Evolutionary conservation across 2,329 filamentous ascomycete species (phyloP).

Genomic region (Xylariaceae sp.): DNA sequence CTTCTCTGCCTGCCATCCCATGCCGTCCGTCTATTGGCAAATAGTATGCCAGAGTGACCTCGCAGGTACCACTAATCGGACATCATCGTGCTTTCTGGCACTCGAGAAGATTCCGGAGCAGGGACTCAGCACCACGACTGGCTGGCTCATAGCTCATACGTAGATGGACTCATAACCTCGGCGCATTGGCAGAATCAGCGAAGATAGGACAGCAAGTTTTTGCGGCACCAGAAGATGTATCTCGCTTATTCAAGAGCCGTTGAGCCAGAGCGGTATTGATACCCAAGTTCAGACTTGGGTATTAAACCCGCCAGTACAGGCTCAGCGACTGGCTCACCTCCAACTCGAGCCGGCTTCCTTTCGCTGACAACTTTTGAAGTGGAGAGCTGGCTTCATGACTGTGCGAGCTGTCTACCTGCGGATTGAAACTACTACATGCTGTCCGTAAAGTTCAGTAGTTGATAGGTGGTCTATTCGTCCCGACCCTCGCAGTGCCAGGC

Average conservation of each 20-base stretch:
- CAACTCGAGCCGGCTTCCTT: background rate
- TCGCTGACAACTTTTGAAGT: conserved; percentile 10
- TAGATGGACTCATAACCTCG: no score
- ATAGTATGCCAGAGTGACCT: conserved; percentile 11
- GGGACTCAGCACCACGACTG: no score
- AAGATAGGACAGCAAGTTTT: background rate
- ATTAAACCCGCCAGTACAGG: conserved; percentile 17
- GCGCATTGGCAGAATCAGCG: no score
- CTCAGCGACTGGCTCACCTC: background rate
- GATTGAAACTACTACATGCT: no score
- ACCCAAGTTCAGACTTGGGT: conserved; percentile 26
- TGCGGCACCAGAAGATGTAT: conserved; percentile 4
- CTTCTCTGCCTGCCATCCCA: conserved; percentile 15
- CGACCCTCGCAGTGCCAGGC: no score
- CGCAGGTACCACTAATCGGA: conserved; percentile 10
- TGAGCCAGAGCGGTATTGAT: conserved; percentile 21
- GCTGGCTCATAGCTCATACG: no score
- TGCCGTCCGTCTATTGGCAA: conserved; percentile 17
- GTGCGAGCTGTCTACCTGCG: no score
- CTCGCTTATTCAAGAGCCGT: conserved; percentile 12
- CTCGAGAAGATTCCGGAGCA: no score
- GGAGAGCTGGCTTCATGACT: conserved; percentile 1
- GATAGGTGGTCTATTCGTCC: no score
- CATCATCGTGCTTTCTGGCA: conserved; percentile 12
- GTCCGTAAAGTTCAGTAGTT: no score